These are phyloP conservation scores for Cardamine resedifolia DNA, from an alignment of 345 rosid genomes.

Conservation along the genomic window DNA sequence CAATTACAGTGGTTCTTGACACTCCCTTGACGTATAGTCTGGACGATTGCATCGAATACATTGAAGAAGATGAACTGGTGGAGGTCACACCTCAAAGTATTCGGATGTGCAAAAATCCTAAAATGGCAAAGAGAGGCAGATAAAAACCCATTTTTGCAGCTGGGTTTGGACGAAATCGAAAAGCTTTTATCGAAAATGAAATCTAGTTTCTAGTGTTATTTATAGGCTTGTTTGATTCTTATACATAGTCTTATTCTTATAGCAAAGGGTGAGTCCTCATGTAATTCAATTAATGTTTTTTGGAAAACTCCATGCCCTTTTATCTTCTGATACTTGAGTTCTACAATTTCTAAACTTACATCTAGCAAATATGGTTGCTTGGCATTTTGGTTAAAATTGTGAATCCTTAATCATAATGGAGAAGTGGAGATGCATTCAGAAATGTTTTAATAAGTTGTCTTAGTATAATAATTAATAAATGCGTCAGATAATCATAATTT, in stretches of 20 bases:
- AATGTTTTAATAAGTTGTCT: neutral
- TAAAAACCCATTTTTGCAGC: slow-evolving; percentile 31
- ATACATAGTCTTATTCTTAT: slow-evolving; percentile 22
- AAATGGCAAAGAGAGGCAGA: slow-evolving; percentile 59
- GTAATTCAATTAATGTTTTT: slow-evolving; percentile 20
- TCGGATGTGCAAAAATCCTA: slow-evolving; percentile 90
- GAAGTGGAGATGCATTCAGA: neutral
- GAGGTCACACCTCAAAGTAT: slow-evolving; percentile 88
- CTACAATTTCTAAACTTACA: neutral
- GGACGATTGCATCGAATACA: slow-evolving; percentile 95
- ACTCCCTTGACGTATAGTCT: slow-evolving; percentile 85
- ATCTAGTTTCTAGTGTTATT: slow-evolving; percentile 29
- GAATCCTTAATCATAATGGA: neutral
- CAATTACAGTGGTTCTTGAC: slow-evolving; percentile 78
- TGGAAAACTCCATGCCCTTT: slow-evolving; percentile 20
- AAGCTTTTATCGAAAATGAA: slow-evolving; percentile 10
- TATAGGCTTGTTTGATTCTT: slow-evolving; percentile 30
- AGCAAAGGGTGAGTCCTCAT: slow-evolving; percentile 23
- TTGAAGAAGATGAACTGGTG: slow-evolving; percentile 95
- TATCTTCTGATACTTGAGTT: neutral
- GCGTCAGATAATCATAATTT: neutral
- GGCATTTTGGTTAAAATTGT: neutral
- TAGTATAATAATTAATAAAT: neutral
- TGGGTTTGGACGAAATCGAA: slow-evolving; percentile 19
- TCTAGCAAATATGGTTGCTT: neutral